phyloP scores from a whole-genome alignment of 805 yeast genomes.

The Debaryomyces castellii region DNA sequence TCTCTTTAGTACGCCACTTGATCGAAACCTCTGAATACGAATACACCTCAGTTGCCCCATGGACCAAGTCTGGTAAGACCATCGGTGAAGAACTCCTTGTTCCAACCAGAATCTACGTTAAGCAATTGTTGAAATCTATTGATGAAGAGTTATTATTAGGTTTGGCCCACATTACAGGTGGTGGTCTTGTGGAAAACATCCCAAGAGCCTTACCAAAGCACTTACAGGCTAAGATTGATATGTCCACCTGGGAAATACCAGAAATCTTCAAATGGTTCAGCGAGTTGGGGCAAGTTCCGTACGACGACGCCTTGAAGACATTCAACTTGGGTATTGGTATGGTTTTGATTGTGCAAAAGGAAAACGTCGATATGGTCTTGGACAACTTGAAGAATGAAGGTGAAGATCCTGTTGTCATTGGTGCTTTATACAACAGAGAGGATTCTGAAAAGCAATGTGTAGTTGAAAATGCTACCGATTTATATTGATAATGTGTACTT shows the following conservation, averaged over 20 bases:
- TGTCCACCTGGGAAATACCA: constrained; percentile 79
- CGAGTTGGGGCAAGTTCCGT: constrained; percentile 85
- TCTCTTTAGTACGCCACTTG: constrained; percentile 89
- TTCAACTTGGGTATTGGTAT: constrained; percentile 96
- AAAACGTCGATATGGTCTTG: constrained; percentile 59
- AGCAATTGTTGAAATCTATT: constrained; percentile 77
- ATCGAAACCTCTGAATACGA: constrained; percentile 69
- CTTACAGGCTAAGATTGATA: constrained; percentile 79
- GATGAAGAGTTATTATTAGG: constrained; percentile 72
- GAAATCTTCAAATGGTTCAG: constrained; percentile 94
- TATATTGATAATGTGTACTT: constrained; percentile 2
- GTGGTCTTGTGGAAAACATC: constrained; percentile 93
- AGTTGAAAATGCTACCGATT: constrained; percentile 44
- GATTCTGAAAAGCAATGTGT: constrained; percentile 60
- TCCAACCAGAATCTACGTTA: constrained; percentile 95
- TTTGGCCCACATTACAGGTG: constrained; percentile 97
- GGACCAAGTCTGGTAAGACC: constrained; percentile 62
- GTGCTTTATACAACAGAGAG: constrained; percentile 33
- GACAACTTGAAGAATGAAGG: constrained; percentile 59
- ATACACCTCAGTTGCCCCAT: constrained; percentile 81
- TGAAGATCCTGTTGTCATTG: constrained; percentile 65
- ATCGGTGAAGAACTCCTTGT: constrained; percentile 83
- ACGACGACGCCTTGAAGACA: constrained; percentile 81
- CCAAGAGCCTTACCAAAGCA: constrained; percentile 89
- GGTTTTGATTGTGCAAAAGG: constrained; percentile 79